Base-by-base conservation (phyloP, 1,139 yeast genomes). In the Candida sp. region DNA sequence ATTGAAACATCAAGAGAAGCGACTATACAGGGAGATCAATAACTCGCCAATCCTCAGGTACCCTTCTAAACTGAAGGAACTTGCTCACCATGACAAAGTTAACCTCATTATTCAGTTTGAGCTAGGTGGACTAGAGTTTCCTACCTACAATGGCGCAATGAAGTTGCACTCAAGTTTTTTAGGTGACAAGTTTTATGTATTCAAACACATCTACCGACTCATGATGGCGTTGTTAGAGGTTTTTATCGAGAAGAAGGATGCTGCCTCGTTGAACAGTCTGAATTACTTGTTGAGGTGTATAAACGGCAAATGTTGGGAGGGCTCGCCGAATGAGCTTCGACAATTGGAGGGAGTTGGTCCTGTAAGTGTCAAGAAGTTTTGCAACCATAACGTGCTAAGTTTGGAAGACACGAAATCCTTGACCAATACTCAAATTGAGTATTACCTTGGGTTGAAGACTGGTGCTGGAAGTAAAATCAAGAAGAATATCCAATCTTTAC, bases 301-400 rank as follows among this genome's bases (percentile, higher is more conserved):
- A 3, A 59, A 61, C 42, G 79, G 79, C 0, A 69, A 65, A 51
- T 70, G 83, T 23, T 81, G 86, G 86, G 84, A 79, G 55, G 73
- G 70, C 45, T 61, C 76, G 0, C 64, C 78, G 0, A 66, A 70
- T 57, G 73, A 73, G 7, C 59, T 81, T 27, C 65, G 74, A 48
- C 85, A 81, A 51, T 51, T 81, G 17, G 75, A 74, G 27, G 77
- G 77, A 4, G 61, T 81, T 26, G 83, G 81, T 0, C 54, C 72
- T 2, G 72, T 67, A 0, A 66, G 72, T 26, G 71, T 77, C 0
- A 65, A 72, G 44, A 73, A 68, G 42, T 66, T 81, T 44, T 63
- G 67, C 0, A 69, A 63, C 22, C 70, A 70, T 11, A 66, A 70
- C 17, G 58, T 81, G 1, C 51, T 50, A 5, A 55, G 60, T 2